Conservation (phyloP, 805 yeast species). For the Crinitomyces ghanaensis region DNA sequence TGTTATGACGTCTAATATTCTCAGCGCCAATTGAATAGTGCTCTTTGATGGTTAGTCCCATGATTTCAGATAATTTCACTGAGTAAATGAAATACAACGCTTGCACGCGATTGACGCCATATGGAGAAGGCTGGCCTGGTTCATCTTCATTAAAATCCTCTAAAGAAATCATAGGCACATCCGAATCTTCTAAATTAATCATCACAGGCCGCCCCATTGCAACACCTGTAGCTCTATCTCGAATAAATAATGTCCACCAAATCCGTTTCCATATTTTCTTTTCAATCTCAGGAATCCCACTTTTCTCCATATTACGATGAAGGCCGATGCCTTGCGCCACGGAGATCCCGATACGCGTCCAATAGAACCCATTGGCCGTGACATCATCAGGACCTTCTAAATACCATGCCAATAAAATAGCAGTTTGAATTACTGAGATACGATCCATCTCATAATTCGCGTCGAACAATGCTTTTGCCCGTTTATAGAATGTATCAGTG, state of each 20-base stretch:
- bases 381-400: constrained; percentile 69
- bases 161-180: constrained; percentile 57
- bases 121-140: constrained; percentile 28
- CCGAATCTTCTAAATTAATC: constrained; percentile 63
- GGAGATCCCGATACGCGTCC: constrained; percentile 59
- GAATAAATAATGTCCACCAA: constrained; percentile 69
- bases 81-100: constrained; percentile 49
- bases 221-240: constrained; percentile 57
- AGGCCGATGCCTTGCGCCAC: constrained; percentile 69
- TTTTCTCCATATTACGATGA: constrained; percentile 41
- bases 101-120: constrained; percentile 37
- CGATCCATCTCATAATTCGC: constrained; percentile 58
- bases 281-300: constrained; percentile 30
- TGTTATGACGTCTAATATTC: constrained; percentile 31
- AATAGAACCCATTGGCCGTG: constrained; percentile 52
- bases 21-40: constrained; percentile 64
- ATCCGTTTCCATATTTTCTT: constrained; percentile 48
- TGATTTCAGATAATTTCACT: constrained; percentile 57
- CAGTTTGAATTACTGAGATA: constrained; percentile 47
- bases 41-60: constrained; percentile 55
- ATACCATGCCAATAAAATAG: constrained; percentile 51
- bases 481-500: constrained; percentile 47
- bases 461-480: constrained; percentile 68
- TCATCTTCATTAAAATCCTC: constrained; percentile 53
- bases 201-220: constrained; percentile 65